These are phyloP conservation scores for Citrus hindsii DNA, from an alignment of 345 rosid species.

Conservation along the genomic window DNA sequence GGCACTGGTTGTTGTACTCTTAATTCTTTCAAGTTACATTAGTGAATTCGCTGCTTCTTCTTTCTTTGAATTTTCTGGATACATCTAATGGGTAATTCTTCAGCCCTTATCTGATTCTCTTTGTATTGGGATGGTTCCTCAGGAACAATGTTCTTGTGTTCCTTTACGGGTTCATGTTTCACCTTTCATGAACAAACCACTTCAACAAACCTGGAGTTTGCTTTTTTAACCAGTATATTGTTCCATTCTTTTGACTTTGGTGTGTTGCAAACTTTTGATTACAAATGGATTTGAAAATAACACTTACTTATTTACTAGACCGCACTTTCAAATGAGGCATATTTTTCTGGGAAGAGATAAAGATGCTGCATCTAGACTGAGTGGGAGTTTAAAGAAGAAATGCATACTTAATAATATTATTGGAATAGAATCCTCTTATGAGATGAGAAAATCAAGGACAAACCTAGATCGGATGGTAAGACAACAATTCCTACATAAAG, in stretches of 20 bases:
- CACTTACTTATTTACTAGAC: not conserved
- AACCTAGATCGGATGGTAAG: not conserved
- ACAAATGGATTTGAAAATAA: not conserved
- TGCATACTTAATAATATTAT: not conserved
- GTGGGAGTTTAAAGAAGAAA: not conserved
- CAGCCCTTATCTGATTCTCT: not conserved
- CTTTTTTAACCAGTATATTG: not conserved
- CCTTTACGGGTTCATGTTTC: not conserved
- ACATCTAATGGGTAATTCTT: not conserved
- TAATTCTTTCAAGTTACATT: slow-evolving; percentile 13
- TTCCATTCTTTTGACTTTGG: not conserved
- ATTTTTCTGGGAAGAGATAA: not conserved
- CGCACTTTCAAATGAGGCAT: not conserved
- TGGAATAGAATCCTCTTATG: not conserved
- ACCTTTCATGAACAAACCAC: not conserved
- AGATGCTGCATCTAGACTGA: slow-evolving; percentile 4
- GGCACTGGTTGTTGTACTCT: slow-evolving; percentile 23
- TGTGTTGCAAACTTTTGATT: not conserved
- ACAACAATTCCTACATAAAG: not conserved
- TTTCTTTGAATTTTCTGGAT: not conserved
- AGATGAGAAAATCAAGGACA: not conserved
- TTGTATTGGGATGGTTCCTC: not conserved
- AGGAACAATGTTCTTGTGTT: not conserved
- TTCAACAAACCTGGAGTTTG: not conserved
- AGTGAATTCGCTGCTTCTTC: slow-evolving; percentile 8